A percentile compares a stretch with the other conserved stretches of the same genome.
These are phyloP conservation scores for Fomitopsis pulvina DNA, from an alignment of 768 basidiomycete species.

Conservation along the genomic window DNA sequence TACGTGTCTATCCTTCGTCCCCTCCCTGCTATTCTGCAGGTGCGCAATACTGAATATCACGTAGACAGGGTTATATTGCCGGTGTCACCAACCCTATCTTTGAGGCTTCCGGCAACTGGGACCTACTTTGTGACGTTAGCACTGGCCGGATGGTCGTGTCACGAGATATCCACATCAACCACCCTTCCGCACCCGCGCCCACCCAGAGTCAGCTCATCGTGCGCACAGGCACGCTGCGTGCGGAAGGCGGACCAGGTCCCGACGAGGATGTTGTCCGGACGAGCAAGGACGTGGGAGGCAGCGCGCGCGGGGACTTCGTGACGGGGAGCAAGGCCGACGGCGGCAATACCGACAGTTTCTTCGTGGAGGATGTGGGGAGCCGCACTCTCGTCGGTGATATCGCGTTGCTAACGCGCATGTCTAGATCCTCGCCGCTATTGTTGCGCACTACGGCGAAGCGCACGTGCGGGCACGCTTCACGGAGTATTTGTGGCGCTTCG, in stretches of 20 bases:
- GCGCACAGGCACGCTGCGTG: constrained; percentile 57
- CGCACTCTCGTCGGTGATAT: neutral
- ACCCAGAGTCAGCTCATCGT: constrained; percentile 33
- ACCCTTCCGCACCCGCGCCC: constrained; percentile 30
- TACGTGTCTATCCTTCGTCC: constrained; percentile 34
- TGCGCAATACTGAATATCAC: neutral
- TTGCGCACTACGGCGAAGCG: constrained; percentile 88
- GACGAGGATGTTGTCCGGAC: constrained; percentile 68
- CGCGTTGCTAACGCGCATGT: neutral
- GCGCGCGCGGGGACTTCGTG: constrained; percentile 42
- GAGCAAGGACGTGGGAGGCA: constrained; percentile 42
- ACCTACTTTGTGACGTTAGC: constrained; percentile 88
- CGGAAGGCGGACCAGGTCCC: constrained; percentile 53
- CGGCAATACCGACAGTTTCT: constrained; percentile 77
- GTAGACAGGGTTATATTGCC: constrained; percentile 87
- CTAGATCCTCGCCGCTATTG: constrained; percentile 80
- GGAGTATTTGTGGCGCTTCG: constrained; percentile 84
- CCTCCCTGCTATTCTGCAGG: neutral
- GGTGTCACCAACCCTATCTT: constrained; percentile 98
- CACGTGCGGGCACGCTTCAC: constrained; percentile 84
- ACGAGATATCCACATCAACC: constrained; percentile 65
- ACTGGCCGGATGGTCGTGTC: constrained; percentile 81
- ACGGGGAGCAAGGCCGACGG: constrained; percentile 46
- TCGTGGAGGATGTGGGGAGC: constrained; percentile 86
- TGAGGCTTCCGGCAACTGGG: constrained; percentile 83